These are phyloP conservation scores for Rhexocercosporidium sp. DNA, from an alignment of 2,329 filamentous ascomycete species.

Conservation along the genomic window DNA sequence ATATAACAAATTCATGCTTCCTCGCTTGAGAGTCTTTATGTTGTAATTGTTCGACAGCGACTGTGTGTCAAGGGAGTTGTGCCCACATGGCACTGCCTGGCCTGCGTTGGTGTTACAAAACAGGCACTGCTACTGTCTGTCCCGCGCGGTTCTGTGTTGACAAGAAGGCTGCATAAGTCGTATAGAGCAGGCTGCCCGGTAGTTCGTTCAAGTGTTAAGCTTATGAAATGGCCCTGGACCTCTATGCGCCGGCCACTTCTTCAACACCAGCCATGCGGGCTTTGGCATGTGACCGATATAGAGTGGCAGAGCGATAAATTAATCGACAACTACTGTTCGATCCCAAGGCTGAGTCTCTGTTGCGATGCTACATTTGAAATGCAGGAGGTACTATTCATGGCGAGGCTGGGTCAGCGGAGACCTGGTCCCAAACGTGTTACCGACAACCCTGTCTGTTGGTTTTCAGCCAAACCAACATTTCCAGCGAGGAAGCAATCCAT, in stretches of 20 bases:
- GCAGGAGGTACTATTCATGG: slow-evolving; percentile 2
- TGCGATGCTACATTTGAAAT: background rate
- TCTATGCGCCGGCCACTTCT: background rate
- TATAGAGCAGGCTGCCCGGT: background rate
- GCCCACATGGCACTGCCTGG: background rate
- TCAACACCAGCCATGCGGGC: background rate
- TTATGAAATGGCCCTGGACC: background rate
- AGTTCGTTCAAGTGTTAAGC: background rate
- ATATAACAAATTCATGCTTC: background rate
- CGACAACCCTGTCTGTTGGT: slow-evolving; percentile 1
- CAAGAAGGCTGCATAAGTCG: background rate
- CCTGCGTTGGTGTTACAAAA: background rate
- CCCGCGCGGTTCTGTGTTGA: background rate
- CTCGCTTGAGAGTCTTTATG: background rate
- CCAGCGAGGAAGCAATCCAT: background rate
- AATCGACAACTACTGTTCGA: background rate
- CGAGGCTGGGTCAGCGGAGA: background rate
- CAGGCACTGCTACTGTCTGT: background rate
- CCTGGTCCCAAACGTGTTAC: slow-evolving; percentile 1
- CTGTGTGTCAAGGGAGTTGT: too few species aligned
- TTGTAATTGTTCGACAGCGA: background rate
- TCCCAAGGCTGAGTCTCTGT: background rate
- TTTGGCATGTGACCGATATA: background rate
- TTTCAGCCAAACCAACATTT: background rate
- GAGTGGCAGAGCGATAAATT: background rate